Conservation (phyloP, 371 early-diverging fungal genomes). For the Lichtheimia hyalospora region DNA sequence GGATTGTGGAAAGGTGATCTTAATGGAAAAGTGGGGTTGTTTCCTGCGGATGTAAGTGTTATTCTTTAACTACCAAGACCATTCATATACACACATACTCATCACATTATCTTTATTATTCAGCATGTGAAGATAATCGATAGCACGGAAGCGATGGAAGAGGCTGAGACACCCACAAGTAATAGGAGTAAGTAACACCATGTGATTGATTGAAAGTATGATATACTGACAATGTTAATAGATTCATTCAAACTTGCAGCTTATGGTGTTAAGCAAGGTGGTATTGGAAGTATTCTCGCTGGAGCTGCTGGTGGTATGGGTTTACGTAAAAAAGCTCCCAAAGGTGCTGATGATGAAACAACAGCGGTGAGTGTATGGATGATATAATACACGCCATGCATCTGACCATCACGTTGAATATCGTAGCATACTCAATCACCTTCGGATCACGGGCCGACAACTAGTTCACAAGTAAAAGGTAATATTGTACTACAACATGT, state of each 20-base stretch:
- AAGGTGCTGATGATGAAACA: not conserved
- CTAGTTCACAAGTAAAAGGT: constrained; percentile 8
- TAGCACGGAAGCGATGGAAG: constrained; percentile 10
- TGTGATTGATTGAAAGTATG: not conserved
- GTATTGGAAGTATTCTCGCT: constrained; percentile 75
- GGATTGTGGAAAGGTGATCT: constrained; percentile 70
- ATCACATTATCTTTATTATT: not conserved
- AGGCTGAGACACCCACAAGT: not conserved
- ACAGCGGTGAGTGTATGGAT: not conserved
- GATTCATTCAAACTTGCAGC: constrained; percentile 58
- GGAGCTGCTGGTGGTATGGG: constrained; percentile 69
- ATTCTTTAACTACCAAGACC: not conserved
- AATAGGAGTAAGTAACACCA: not conserved
- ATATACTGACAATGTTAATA: not conserved
- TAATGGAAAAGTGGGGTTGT: constrained; percentile 61
- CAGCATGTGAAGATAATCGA: constrained; percentile 51
- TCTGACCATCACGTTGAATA: not conserved
- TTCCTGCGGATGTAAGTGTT: constrained; percentile 57
- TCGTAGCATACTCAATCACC: not conserved
- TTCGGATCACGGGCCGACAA: constrained; percentile 1
- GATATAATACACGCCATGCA: not conserved
- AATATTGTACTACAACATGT: not conserved
- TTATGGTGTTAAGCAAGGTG: constrained; percentile 81
- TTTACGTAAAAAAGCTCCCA: constrained; percentile 31
- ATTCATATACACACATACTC: no score